A percentile compares a stretch with the other conserved stretches of the same genome.
phyloP scores from a whole-genome alignment of 139 green algal genomes.

The Volvox reticuliferus region DNA sequence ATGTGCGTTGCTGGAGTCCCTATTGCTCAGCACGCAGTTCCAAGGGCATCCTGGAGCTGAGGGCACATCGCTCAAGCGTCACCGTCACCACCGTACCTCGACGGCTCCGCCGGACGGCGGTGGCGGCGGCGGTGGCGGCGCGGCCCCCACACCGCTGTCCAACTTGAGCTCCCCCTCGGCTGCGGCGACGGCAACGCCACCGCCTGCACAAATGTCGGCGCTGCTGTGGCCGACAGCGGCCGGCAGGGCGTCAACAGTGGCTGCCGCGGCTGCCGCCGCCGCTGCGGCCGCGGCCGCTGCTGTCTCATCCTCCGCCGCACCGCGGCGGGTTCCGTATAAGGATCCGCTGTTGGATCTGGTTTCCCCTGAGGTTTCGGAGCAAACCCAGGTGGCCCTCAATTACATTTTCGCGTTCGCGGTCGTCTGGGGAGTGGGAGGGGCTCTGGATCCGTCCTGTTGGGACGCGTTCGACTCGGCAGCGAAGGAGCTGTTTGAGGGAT shows the following conservation, averaged over 20 bases:
- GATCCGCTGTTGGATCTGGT: conserved; percentile 21
- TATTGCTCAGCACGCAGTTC: conserved; percentile 43
- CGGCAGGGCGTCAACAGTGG: not conserved
- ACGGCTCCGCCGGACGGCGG: not conserved
- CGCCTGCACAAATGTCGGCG: not conserved
- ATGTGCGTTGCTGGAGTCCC: conserved; percentile 26
- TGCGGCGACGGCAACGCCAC: not conserved
- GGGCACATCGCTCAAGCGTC: not conserved
- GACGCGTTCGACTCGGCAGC: conserved; percentile 77
- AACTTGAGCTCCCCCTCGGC: not conserved
- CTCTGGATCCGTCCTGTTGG: conserved; percentile 54
- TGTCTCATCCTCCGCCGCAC: not conserved
- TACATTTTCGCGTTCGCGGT: conserved; percentile 77
- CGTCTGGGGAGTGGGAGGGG: conserved; percentile 82
- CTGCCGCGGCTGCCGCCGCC: not conserved
- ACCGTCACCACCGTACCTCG: not conserved
- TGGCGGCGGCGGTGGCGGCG: not conserved
- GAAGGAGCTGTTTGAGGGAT: conserved; percentile 60
- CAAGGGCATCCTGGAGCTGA: conserved; percentile 25
- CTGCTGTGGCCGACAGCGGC: not conserved
- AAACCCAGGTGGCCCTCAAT: conserved; percentile 49
- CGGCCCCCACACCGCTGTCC: not conserved
- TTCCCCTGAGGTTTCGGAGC: not conserved
- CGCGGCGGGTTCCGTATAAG: conserved; percentile 23
- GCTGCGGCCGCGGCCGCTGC: not conserved